Conservation (phyloP, 768 basidiomycete species). For the Russula ochroleuca region DNA sequence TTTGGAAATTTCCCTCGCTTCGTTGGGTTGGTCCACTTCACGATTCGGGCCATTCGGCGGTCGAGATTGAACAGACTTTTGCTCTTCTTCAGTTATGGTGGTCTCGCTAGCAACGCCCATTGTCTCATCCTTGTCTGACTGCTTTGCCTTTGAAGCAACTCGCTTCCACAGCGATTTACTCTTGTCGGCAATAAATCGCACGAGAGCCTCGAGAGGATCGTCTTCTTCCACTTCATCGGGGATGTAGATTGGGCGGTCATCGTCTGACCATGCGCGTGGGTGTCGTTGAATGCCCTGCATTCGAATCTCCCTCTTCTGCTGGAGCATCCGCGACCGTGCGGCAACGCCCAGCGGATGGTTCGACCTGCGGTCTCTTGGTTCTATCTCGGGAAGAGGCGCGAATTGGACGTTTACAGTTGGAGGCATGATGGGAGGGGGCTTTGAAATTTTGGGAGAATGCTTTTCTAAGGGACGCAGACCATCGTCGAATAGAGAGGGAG, state of each 20-base stretch:
- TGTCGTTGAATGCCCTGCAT: constrained; percentile 3
- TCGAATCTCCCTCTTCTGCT: constrained; percentile 28
- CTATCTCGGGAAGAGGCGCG: constrained; percentile 37
- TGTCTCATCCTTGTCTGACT: not conserved
- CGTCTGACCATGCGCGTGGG: constrained; percentile 15
- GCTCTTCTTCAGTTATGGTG: not conserved
- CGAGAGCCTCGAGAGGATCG: constrained; percentile 25
- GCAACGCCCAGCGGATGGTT: constrained; percentile 36
- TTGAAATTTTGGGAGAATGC: constrained; percentile 6
- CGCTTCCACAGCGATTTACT: constrained; percentile 24
- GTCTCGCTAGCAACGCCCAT: not conserved
- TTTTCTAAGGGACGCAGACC: not conserved
- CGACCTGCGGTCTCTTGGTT: constrained; percentile 33
- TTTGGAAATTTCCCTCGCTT: not conserved
- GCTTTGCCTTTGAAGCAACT: constrained; percentile 18
- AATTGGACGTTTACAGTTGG: constrained; percentile 32
- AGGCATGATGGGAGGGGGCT: constrained; percentile 27
- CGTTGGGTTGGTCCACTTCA: not conserved
- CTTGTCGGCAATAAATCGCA: constrained; percentile 21
- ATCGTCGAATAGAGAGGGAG: constrained; percentile 11
- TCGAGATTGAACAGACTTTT: not conserved
- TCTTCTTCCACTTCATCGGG: constrained; percentile 11
- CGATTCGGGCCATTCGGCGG: not conserved
- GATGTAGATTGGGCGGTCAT: not conserved
- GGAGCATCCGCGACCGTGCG: constrained; percentile 37